phyloP scores from a whole-genome alignment of 2,329 filamentous ascomycete genomes.

The Cordyceps cateniannulata region DNA sequence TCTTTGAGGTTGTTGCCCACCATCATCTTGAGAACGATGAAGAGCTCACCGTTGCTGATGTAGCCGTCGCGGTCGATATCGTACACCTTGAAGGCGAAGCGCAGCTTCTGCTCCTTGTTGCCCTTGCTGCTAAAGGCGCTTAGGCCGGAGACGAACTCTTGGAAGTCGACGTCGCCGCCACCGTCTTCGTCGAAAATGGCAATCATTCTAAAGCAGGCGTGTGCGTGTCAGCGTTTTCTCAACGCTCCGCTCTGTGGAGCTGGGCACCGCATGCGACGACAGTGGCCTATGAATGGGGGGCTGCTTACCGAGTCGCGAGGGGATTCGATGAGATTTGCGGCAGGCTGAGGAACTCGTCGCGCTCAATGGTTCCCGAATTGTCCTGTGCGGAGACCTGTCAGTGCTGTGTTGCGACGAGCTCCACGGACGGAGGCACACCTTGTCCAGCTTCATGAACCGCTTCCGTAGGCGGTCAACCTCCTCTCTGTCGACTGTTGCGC shows the following conservation, averaged over 20 bases:
- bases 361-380: conserved; percentile 96
- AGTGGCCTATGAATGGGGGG: background rate
- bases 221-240: background rate
- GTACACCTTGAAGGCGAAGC: conserved; percentile 98
- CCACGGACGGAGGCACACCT: conserved; percentile 47
- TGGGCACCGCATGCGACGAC: too few relatives aligned
- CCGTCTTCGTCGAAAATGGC: conserved; percentile 99
- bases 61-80: conserved; percentile 98
- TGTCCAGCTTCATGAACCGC: conserved; percentile 98
- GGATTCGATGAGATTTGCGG: conserved; percentile 98
- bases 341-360: conserved; percentile 94
- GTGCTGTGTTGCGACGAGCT: background rate
- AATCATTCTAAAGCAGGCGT: conserved; percentile 67
- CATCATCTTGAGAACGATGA: conserved; percentile 99
- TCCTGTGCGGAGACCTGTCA: conserved; percentile 50
- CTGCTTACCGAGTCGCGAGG: conserved; percentile 75
- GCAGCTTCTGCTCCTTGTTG: conserved; percentile 97
- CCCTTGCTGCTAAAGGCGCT: conserved; percentile 96
- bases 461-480: conserved; percentile 94
- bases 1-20: conserved; percentile 98
- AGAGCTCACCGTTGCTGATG: conserved; percentile 97
- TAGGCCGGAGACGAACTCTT: conserved; percentile 94
- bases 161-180: conserved; percentile 95
- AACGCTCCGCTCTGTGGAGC: background rate
- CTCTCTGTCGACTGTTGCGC: conserved; percentile 75